Percentiles rank a stretch among this genome's conserved stretches.
Evolutionary conservation across 768 basidiomycete genomes (phyloP).

Genomic region (Boletellus ananiceps): DNA sequence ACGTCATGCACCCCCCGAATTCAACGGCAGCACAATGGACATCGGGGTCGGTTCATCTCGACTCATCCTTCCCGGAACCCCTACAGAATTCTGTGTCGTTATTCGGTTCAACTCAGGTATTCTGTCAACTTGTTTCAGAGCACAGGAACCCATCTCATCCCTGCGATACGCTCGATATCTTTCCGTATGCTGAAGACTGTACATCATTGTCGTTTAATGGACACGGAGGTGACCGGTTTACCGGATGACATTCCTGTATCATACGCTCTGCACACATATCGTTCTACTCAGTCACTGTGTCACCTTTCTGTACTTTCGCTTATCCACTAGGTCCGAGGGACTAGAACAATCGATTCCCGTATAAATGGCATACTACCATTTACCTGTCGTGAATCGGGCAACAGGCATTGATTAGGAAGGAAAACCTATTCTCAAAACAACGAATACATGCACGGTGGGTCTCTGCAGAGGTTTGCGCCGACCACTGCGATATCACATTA

Average conservation of each 20-base stretch:
- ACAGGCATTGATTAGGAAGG: too few relatives aligned
- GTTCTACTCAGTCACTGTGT: too few relatives aligned
- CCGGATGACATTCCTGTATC: background rate
- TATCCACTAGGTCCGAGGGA: too few relatives aligned
- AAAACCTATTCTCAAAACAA: too few relatives aligned
- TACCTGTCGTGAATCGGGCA: too few relatives aligned
- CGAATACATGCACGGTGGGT: too few relatives aligned
- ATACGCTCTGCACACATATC: background rate
- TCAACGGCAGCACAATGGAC: conserved; percentile 3
- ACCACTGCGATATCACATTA: too few relatives aligned
- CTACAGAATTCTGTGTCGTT: background rate
- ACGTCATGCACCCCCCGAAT: background rate
- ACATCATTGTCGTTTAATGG: conserved; percentile 3
- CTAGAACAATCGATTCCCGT: too few relatives aligned
- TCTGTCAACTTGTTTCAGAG: conserved; percentile 4
- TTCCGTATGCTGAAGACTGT: conserved; percentile 2
- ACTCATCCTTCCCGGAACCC: background rate
- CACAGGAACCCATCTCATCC: background rate
- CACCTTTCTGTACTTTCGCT: too few relatives aligned
- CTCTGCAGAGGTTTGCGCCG: too few relatives aligned
- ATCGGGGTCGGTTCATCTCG: background rate
- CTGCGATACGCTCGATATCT: background rate
- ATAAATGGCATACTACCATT: too few relatives aligned
- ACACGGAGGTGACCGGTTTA: background rate
- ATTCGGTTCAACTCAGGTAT: background rate